Evolutionary conservation across 768 basidiomycete genomes (phyloP).

Genomic region (Pisolithus albus): DNA sequence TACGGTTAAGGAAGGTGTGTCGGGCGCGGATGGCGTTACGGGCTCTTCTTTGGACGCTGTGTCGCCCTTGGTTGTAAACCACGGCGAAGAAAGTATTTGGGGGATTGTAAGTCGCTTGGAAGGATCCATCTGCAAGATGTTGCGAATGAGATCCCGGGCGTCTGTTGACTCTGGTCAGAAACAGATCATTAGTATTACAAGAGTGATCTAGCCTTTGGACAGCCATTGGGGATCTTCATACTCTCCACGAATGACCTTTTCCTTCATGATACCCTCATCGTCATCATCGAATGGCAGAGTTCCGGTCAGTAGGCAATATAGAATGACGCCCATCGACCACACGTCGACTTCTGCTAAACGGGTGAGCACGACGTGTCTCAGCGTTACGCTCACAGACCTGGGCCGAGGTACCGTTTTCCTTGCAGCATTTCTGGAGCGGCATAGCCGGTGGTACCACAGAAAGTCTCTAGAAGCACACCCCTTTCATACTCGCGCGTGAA

Average conservation of each 20-base stretch:
- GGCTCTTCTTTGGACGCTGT: conserved; percentile 14
- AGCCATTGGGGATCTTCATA: conserved; percentile 95
- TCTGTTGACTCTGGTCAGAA: conserved; percentile 40
- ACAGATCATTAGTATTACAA: neutral
- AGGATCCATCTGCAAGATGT: conserved; percentile 73
- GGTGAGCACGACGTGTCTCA: conserved; percentile 1
- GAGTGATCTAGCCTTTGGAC: conserved; percentile 55
- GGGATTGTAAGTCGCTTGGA: conserved; percentile 70
- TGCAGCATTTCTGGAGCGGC: conserved; percentile 90
- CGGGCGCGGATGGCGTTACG: conserved; percentile 27
- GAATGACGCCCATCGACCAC: conserved; percentile 91
- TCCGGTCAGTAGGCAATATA: conserved; percentile 85
- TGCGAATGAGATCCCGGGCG: conserved; percentile 74
- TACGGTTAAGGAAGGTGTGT: conserved; percentile 24
- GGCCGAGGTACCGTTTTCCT: conserved; percentile 84
- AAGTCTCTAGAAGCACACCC: conserved; percentile 78
- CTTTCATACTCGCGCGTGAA: conserved; percentile 89
- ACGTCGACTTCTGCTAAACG: conserved; percentile 76
- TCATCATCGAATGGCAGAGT: conserved; percentile 90
- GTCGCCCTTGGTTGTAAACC: conserved; percentile 54
- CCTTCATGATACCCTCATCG: conserved; percentile 75
- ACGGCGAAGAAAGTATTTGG: conserved; percentile 78
- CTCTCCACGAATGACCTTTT: conserved; percentile 74
- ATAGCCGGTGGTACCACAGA: conserved; percentile 92
- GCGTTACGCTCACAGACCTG: conserved; percentile 45